Conservation (phyloP, 2,329 filamentous ascomycete species). For the Monosporascus sp. region DNA sequence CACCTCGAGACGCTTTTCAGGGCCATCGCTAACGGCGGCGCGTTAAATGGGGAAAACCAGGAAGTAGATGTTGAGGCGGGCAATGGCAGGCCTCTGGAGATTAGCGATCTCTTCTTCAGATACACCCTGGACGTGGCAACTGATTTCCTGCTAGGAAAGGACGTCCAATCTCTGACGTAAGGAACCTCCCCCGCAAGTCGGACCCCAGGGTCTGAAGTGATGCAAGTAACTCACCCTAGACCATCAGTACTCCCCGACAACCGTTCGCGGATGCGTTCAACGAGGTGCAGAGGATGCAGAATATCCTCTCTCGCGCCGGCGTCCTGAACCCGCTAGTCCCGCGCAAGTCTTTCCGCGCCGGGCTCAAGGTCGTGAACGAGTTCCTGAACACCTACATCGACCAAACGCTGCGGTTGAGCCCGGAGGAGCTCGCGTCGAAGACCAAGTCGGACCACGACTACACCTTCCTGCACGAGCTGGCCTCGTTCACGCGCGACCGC, state of each 20-base stretch:
- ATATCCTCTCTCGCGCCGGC: conserved; percentile 58
- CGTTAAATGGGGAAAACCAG: conserved; percentile 54
- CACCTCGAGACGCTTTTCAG: conserved; percentile 71
- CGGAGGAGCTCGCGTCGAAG: conserved; percentile 67
- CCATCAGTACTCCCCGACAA: conserved; percentile 47
- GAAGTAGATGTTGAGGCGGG: conserved; percentile 57
- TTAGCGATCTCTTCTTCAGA: conserved; percentile 76
- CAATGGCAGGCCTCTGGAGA: conserved; percentile 60
- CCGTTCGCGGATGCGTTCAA: conserved; percentile 78
- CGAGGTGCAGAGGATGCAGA: conserved; percentile 71
- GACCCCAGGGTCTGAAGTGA: too few species aligned
- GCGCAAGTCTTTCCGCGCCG: conserved; percentile 54
- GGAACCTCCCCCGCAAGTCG: conserved; percentile 5
- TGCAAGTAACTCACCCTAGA: neutral
- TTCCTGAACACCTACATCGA: conserved; percentile 79
- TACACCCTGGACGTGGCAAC: conserved; percentile 81
- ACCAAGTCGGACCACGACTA: conserved; percentile 67
- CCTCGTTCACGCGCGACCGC: conserved; percentile 68
- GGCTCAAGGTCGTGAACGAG: conserved; percentile 63
- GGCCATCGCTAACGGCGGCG: conserved; percentile 55
- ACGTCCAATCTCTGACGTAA: conserved; percentile 58
- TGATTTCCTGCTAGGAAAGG: conserved; percentile 77
- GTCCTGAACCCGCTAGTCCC: conserved; percentile 60
- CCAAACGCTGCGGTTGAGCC: conserved; percentile 60
- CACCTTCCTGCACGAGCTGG: conserved; percentile 83